phyloP scores from a whole-genome alignment of 495 filamentous ascomycete species.

The Hypomontagnella submonticulosa region DNA sequence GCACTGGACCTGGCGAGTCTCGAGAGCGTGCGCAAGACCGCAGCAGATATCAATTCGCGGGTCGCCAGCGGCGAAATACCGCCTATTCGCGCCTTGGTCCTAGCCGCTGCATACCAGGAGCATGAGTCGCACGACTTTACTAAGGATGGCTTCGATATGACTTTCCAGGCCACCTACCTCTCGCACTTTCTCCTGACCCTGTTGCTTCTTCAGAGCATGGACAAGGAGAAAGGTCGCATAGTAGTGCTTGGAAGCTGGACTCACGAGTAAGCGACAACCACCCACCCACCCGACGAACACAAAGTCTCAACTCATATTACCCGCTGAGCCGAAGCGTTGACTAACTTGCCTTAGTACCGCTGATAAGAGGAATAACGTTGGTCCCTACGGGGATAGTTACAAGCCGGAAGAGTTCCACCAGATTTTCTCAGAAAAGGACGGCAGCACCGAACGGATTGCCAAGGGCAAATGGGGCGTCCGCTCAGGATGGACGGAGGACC shows the following conservation, averaged over 20 bases:
- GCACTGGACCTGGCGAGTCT: slow-evolving; percentile 56
- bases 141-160: slow-evolving; percentile 54
- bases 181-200: slow-evolving; percentile 58
- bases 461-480: slow-evolving; percentile 50
- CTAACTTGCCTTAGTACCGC: slow-evolving; percentile 31
- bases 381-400: slow-evolving; percentile 25
- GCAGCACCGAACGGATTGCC: slow-evolving; percentile 47
- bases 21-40: slow-evolving; percentile 54
- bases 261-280: slow-evolving; percentile 50
- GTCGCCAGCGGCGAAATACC: slow-evolving; percentile 53
- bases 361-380: slow-evolving; percentile 38
- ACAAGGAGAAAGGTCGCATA: slow-evolving; percentile 55
- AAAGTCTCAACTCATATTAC: neutral
- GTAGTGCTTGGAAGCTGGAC: slow-evolving; percentile 57
- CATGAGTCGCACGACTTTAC: slow-evolving; percentile 48
- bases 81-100: slow-evolving; percentile 57
- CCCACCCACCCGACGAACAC: neutral
- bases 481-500: slow-evolving; percentile 33
- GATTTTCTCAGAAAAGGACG: slow-evolving; percentile 43
- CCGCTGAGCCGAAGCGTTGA: neutral
- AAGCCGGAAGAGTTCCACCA: slow-evolving; percentile 44
- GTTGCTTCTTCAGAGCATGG: slow-evolving; percentile 57
- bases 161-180: slow-evolving; percentile 60
- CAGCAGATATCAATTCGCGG: slow-evolving; percentile 48
- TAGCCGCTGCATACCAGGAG: slow-evolving; percentile 57